phyloP scores from a whole-genome alignment of 441 rosid genomes.

The California macrophylla region DNA sequence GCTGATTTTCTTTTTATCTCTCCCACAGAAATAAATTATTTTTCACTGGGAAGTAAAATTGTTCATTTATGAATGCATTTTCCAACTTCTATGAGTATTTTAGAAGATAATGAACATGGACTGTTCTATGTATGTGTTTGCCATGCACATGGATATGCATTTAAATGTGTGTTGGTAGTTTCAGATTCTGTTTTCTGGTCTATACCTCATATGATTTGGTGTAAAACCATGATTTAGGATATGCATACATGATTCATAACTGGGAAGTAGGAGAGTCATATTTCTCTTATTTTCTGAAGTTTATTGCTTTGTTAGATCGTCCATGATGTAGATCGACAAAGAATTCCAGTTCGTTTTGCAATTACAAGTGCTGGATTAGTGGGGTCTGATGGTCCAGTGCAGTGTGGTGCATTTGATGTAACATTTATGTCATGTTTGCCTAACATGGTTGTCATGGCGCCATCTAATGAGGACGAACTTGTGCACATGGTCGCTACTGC shows the following conservation, averaged over 20 bases:
- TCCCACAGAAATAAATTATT: no score
- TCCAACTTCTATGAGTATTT: no score
- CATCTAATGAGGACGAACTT: slow-evolving; percentile 79
- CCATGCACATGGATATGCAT: no score
- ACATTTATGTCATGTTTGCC: slow-evolving; percentile 91
- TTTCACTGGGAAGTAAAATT: no score
- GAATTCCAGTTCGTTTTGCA: slow-evolving; percentile 73
- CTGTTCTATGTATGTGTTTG: no score
- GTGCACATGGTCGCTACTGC: slow-evolving; percentile 87
- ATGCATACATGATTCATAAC: background rate
- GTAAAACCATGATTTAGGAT: background rate
- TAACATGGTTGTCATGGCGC: slow-evolving; percentile 93
- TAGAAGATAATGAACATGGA: no score
- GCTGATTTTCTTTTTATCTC: no score
- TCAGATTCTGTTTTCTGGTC: no score
- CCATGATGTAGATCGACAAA: slow-evolving; percentile 85
- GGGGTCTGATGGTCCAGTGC: slow-evolving; percentile 77
- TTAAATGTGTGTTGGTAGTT: no score
- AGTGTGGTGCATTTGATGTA: slow-evolving; percentile 82
- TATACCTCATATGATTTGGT: background rate
- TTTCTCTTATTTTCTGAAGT: slow-evolving; percentile 2
- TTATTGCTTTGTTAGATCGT: slow-evolving; percentile 36
- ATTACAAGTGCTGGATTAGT: slow-evolving; percentile 85
- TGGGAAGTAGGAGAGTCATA: slow-evolving; percentile 5
- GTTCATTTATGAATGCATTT: no score